Evolutionary conservation across 2,329 filamentous ascomycete species (phyloP).

Genomic region (Purpureocillium lavendulum): DNA sequence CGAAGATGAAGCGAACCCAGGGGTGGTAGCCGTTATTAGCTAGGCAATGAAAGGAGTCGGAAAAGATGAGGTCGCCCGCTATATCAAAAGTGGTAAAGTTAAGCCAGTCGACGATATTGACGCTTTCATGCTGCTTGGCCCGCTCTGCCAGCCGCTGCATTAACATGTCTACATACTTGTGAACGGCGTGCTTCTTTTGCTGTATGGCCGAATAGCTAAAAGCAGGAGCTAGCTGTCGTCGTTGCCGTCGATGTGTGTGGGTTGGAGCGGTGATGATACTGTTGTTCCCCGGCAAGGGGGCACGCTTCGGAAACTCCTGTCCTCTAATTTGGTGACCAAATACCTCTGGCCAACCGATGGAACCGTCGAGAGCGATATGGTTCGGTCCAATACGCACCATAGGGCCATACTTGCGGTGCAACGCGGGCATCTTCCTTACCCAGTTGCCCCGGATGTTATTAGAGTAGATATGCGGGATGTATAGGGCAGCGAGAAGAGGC

Average conservation of each 20-base stretch:
- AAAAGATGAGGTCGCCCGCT: conserved; percentile 32
- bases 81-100: conserved; percentile 32
- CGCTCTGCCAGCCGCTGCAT: conserved; percentile 11
- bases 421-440: conserved; percentile 9
- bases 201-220: conserved; percentile 21
- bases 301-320: conserved; percentile 4
- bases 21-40: no score
- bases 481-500: conserved; percentile 10
- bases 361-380: conserved; percentile 25
- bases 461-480: conserved; percentile 10
- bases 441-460: conserved; percentile 10
- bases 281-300: no score
- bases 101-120: conserved; percentile 23
- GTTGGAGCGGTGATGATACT: conserved; percentile 9
- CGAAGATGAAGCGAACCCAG: conserved; percentile 15
- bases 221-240: conserved; percentile 17
- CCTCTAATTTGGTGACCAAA: conserved; percentile 15
- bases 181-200: conserved; percentile 19
- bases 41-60: conserved; percentile 29
- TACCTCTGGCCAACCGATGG: conserved; percentile 24
- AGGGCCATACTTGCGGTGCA: conserved; percentile 19
- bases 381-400: conserved; percentile 33
- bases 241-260: conserved; percentile 11
- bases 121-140: background rate
- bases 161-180: conserved; percentile 17